Percentiles rank a stretch among this genome's conserved stretches.
phyloP scores from a whole-genome alignment of 179 eudicot genomes.

The Silene vulgaris region DNA sequence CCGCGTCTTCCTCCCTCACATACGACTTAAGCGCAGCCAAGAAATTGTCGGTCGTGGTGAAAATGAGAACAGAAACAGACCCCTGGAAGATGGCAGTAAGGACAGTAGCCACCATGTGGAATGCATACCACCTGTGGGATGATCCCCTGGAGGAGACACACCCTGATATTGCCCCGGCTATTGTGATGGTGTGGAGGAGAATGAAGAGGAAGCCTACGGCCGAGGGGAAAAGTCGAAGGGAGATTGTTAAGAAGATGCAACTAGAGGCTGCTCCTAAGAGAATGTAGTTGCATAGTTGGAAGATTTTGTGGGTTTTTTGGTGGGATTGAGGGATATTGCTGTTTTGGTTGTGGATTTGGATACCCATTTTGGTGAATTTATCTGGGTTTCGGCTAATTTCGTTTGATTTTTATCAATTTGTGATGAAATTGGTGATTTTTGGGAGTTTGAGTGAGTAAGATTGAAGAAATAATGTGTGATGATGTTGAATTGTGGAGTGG shows the following conservation, averaged over 20 bases:
- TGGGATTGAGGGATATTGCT: background rate
- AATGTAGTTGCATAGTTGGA: conserved; percentile 48
- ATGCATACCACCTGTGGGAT: conserved; percentile 38
- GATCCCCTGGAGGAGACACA: conserved; percentile 29
- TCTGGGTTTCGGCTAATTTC: background rate
- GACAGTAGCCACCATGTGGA: conserved; percentile 49
- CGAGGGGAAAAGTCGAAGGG: conserved; percentile 52
- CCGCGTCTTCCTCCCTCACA: conserved; percentile 58
- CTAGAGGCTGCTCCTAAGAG: conserved; percentile 51
- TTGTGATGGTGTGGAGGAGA: conserved; percentile 48
- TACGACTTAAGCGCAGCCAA: conserved; percentile 48
- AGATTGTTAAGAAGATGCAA: conserved; percentile 55
- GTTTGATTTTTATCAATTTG: background rate
- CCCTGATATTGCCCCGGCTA: conserved; percentile 43
- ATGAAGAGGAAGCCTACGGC: conserved; percentile 40
- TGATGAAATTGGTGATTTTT: no score
- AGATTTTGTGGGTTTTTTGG: conserved; percentile 32
- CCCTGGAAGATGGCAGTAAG: conserved; percentile 70
- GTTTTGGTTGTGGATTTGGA: conserved; percentile 17
- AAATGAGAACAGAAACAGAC: conserved; percentile 55
- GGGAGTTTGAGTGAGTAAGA: no score
- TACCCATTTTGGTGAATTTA: conserved; percentile 16
- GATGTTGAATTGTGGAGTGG: no score
- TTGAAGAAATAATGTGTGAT: no score
- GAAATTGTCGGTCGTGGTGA: conserved; percentile 42